Percentiles rank a stretch among this genome's conserved stretches.
Evolutionary conservation across 352 stramenopile genomes (phyloP).

Genomic region (Saprolegnia diclina): DNA sequence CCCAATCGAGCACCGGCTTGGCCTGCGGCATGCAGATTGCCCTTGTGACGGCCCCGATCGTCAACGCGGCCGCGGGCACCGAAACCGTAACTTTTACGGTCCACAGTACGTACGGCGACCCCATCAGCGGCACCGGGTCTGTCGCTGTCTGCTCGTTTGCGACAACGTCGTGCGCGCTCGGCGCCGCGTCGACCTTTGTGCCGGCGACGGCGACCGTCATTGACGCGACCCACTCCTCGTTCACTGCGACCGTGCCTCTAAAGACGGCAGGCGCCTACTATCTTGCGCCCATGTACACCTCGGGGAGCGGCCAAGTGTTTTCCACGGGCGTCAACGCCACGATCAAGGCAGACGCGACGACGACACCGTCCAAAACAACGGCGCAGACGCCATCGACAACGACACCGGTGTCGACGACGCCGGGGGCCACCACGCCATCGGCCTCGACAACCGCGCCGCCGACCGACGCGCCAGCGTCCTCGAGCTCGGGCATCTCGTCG

Average conservation of each 20-base stretch:
- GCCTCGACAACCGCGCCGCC: background rate
- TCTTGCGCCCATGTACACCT: background rate
- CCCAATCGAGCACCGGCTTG: conserved; percentile 2
- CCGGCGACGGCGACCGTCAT: background rate
- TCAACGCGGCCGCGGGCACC: background rate
- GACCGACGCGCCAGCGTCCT: background rate
- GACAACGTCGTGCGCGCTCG: background rate
- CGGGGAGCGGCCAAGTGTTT: background rate
- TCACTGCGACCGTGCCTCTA: background rate
- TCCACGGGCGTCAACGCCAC: background rate
- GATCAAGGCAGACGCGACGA: background rate
- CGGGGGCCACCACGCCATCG: background rate
- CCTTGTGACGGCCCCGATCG: background rate
- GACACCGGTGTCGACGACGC: background rate
- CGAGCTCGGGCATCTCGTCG: background rate
- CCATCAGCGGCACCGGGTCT: background rate
- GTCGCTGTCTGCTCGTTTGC: conserved; percentile 6
- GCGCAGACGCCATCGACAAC: background rate
- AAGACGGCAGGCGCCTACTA: background rate
- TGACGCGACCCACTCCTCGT: background rate
- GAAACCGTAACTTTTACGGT: background rate
- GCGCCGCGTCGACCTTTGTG: background rate
- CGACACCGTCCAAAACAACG: background rate
- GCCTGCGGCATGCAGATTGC: conserved; percentile 14
- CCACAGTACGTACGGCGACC: conserved; percentile 4